Evolutionary conservation across 1,284 basidiomycete species (phyloP), one percentile per base, ranked within the genome.

Genomic region (Irpex rosettiformis): DNA sequence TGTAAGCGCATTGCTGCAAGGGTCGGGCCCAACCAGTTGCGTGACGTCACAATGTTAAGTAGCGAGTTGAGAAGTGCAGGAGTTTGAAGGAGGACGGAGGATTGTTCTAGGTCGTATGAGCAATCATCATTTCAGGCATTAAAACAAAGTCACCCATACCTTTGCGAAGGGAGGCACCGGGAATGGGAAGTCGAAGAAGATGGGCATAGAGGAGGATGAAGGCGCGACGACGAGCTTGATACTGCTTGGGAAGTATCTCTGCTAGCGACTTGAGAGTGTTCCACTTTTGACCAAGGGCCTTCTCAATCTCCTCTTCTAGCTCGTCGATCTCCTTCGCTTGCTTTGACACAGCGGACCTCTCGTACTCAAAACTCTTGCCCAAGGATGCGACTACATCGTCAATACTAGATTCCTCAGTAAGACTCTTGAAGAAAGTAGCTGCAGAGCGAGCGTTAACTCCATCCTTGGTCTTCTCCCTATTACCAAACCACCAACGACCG

Each of bases 401-500:
- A 64, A 93, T 84, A 1, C 81, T 81, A 4, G 91, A 89, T 52
- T 91, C 88, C 69, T 98, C 96, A 45, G 84, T 86, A 27, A 98
- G 70, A 16, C 82, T 78, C 71, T 93, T 93, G 85, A 98, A 99
- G 79, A 96, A 97, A 1, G 82, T 79, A 52, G 94, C 88, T 1
- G 96, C 96, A 0, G 94, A 94, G 48, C 79, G 79, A 53, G 90
- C 88, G 63, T 94, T 80, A 56, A 98, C 83, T 47, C 94, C 94
- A 67, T 99, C 97, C 72, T 98, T 97, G 28, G 97, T 99, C 71
- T 86, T 88, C 63, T 88, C 82, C 57, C 93, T 83, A 65, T 89
- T 93, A 16, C 94, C 93, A 71, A 98, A 99, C 97, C 97, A 99
- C 97, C 97, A 99, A 56, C 87, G 84, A 21, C 93, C 92, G 61